A percentile compares a stretch with the other conserved stretches of the same genome.
Conservation (phyloP, 2,329 filamentous ascomycete species). For the Sordariomycetes sp. region DNA sequence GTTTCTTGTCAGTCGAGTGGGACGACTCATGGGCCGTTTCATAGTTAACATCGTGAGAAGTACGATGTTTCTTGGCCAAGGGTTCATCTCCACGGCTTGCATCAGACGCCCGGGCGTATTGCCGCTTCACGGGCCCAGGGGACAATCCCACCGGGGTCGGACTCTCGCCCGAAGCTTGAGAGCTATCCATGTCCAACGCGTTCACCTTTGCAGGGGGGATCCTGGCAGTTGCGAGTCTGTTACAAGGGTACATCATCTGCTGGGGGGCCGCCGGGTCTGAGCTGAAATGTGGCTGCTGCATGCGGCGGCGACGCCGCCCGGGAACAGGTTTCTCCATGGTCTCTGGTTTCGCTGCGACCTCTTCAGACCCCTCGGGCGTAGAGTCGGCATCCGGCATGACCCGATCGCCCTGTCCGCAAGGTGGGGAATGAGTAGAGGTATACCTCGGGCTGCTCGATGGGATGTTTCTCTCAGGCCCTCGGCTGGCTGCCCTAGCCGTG, state of each 20-base stretch:
- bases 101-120: background rate
- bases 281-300: background rate
- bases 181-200: background rate
- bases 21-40: too few relatives aligned
- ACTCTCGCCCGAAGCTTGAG: background rate
- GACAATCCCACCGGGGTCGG: background rate
- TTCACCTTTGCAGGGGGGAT: background rate
- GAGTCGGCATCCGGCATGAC: background rate
- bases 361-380: background rate
- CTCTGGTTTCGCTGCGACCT: background rate
- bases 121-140: background rate
- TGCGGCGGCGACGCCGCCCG: background rate
- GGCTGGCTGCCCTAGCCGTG: conserved; percentile 8
- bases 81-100: background rate
- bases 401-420: conserved; percentile 12
- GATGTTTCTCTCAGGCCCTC: conserved; percentile 10
- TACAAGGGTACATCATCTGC: too few relatives aligned
- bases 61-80: background rate
- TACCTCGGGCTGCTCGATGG: conserved; percentile 5
- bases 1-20: too few relatives aligned
- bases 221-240: background rate
- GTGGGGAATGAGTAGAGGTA: conserved; percentile 6
- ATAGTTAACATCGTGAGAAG: background rate
- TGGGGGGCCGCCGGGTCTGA: background rate
- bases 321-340: background rate